Percentiles rank a stretch among this genome's conserved stretches.
phyloP scores from a whole-genome alignment of 805 yeast genomes.

The Metschnikowia aberdeeniae region DNA sequence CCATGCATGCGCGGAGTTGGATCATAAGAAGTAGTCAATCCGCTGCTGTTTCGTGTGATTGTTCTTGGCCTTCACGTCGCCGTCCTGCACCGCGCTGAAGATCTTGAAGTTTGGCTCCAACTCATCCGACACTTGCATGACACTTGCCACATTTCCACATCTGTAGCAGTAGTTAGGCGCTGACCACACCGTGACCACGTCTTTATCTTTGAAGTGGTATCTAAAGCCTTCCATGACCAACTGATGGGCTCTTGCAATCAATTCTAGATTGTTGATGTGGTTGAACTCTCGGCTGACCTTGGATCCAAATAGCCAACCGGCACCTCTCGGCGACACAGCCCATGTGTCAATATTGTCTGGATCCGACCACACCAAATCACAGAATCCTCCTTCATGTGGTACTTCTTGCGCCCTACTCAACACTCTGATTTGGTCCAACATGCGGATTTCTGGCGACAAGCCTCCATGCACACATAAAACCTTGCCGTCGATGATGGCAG shows the following conservation, averaged over 20 bases:
- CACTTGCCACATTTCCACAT: conserved; percentile 98
- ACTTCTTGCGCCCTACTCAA: conserved; percentile 95
- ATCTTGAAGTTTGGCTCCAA: conserved; percentile 87
- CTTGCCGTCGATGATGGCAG: conserved; percentile 94
- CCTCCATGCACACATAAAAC: conserved; percentile 97
- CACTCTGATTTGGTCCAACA: conserved; percentile 95
- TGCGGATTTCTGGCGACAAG: conserved; percentile 91
- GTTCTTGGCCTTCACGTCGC: conserved; percentile 42
- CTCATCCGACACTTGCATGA: conserved; percentile 90
- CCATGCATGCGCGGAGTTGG: background rate
- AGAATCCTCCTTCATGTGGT: conserved; percentile 98
- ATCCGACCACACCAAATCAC: conserved; percentile 96
- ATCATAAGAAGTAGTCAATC: conserved; percentile 41
- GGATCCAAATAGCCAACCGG: conserved; percentile 96
- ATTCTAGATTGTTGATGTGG: conserved; percentile 82
- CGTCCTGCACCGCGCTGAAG: conserved; percentile 93
- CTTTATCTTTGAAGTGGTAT: conserved; percentile 93
- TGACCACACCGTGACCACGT: conserved; percentile 96
- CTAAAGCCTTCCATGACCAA: conserved; percentile 98
- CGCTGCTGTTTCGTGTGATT: conserved; percentile 40
- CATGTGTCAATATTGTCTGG: conserved; percentile 97
- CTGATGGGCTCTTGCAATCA: conserved; percentile 96
- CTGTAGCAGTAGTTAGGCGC: conserved; percentile 97
- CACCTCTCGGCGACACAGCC: conserved; percentile 98
- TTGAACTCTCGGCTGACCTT: conserved; percentile 94